phyloP scores from a whole-genome alignment of 495 filamentous ascomycete species.

The Aspergillus hancockii region DNA sequence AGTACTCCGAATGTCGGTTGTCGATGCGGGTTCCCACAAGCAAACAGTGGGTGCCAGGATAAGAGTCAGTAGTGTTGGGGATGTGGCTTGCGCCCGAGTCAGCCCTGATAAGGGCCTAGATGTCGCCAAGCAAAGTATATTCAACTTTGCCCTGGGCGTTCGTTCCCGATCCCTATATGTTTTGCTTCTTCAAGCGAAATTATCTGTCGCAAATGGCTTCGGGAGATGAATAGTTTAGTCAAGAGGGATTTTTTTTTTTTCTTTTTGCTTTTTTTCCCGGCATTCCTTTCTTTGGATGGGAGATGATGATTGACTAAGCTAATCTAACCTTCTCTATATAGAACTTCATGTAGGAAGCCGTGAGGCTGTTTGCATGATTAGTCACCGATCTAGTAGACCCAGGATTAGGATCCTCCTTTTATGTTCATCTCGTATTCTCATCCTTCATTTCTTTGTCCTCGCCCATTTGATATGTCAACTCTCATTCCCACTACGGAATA shows the following conservation, averaged over 20 bases:
- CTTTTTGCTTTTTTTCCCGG: background rate
- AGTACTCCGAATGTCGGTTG: background rate
- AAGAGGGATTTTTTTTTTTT: background rate
- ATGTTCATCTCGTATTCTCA: background rate
- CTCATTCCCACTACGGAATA: background rate
- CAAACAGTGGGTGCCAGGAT: background rate
- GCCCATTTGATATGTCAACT: background rate
- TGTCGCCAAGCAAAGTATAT: background rate
- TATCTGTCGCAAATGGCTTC: too few species aligned
- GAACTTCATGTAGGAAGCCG: background rate
- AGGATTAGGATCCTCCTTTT: background rate
- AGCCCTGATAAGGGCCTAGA: conserved; percentile 6
- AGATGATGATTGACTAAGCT: background rate
- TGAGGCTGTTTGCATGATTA: background rate
- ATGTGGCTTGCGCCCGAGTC: conserved; percentile 17
- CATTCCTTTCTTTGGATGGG: background rate
- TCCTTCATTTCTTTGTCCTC: background rate
- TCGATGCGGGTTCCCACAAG: conserved; percentile 2
- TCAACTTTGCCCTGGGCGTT: background rate
- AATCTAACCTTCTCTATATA: background rate
- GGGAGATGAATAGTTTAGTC: too few species aligned
- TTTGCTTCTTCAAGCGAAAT: background rate
- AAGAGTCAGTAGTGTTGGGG: conserved; percentile 11
- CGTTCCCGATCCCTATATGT: too few species aligned
- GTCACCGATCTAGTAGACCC: background rate